Evolutionary conservation across 495 filamentous ascomycete species (phyloP), one percentile per base, ranked within the genome.

Genomic region (Darksidea phi): DNA sequence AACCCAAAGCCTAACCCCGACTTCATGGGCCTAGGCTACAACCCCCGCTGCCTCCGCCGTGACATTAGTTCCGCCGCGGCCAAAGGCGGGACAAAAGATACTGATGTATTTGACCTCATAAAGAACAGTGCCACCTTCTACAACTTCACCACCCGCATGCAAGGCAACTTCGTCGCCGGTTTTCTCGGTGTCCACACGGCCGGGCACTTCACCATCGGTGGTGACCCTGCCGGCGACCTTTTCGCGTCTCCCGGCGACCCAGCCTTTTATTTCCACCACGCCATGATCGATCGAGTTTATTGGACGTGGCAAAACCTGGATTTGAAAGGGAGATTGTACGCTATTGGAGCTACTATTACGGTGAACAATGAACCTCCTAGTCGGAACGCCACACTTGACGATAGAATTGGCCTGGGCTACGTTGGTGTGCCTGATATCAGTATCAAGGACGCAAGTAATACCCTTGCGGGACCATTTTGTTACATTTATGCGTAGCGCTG

Each of bases 231-330:
- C 1, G 78, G 81, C 20, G 86, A 88, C 70, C 67, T 84, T 36
- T 87, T 77, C 62, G 76, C 75, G 18, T 82, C 78, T 26, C 80
- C 85, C 2, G 82, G 83, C 6, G 87, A 89, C 57, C 86, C 86
- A 6, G 79, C 76, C 12, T 90, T 90, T 72, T 90, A 75, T 66
- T 76, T 86, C 20, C 87, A 89, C 70, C 87, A 90, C 69, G 82
- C 78, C 4, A 82, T 83, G 76, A 80, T 91, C 54, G 88, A 90
- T 71, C 81, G 82, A 37, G 67, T 83, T 3, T 90, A 80, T 76
- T 86, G 84, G 80, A 83, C 84, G 24, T 90, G 88, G 87, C 86
- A 90, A 74, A 81, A 77, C 48, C 66, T 80, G 52, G 79, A 88
- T 63, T 69, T 75, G 20, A 49, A 64, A 52, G 72, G 74, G 20